Evolutionary conservation across 2,329 filamentous ascomycete species (phyloP).

Genomic region (Neoarthrinium moseri): DNA sequence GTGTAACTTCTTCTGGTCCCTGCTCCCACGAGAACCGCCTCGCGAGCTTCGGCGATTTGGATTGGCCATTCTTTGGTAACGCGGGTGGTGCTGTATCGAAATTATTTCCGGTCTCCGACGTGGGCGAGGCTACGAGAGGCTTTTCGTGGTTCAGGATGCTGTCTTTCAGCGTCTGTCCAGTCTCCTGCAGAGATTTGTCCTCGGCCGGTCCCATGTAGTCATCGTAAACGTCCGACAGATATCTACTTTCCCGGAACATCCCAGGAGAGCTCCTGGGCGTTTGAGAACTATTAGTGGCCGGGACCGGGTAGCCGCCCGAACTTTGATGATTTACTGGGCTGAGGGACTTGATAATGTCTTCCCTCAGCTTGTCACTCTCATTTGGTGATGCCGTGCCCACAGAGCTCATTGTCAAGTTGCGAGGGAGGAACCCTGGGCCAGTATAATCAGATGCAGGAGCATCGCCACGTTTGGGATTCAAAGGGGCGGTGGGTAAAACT

Average conservation of each 20-base stretch:
- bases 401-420: constrained; percentile 46
- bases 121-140: too few species aligned
- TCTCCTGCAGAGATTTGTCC: constrained; percentile 33
- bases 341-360: constrained; percentile 73
- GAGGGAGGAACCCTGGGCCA: constrained; percentile 34
- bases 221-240: constrained; percentile 65
- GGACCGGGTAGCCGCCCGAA: constrained; percentile 12
- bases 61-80: too few species aligned
- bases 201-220: constrained; percentile 60
- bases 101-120: too few species aligned
- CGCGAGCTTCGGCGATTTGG: background rate
- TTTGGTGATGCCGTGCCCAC: constrained; percentile 52
- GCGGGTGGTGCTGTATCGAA: background rate
- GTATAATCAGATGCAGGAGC: constrained; percentile 33
- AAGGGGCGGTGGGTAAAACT: constrained; percentile 42
- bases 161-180: constrained; percentile 24
- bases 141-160: too few species aligned
- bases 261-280: constrained; percentile 13
- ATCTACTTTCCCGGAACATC: constrained; percentile 54
- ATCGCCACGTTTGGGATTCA: constrained; percentile 40
- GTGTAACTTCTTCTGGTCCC: constrained; percentile 20
- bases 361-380: constrained; percentile 69
- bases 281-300: constrained; percentile 4
- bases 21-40: constrained; percentile 44
- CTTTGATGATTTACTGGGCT: constrained; percentile 43